Base-by-base conservation (phyloP, 352 stramenopile genomes). In the Globisporangium recalcitrans region DNA sequence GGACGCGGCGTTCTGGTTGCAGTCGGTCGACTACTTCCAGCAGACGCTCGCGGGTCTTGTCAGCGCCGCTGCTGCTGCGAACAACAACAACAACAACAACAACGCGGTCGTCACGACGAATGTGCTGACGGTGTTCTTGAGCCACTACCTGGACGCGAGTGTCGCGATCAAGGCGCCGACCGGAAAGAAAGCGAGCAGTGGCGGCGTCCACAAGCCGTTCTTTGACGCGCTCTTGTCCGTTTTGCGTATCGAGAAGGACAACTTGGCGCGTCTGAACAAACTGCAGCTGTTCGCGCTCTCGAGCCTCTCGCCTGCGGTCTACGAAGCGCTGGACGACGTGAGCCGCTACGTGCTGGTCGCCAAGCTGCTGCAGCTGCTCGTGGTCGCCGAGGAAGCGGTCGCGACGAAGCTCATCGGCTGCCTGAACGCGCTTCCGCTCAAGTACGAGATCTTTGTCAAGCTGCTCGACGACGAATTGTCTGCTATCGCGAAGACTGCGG, bases 11-110 rank as follows among this genome's bases (percentile, higher is more conserved):
- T 78, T 93, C 42, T 95, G 86, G 86, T 57, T 75, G 16, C 76
- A 87, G 71, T 85, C 84, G 29, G 66, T 79, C 3, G 67, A 84
- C 38, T 92, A 83, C 64, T 84, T 87, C 44, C 65, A 85, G 57
- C 75, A 88, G 40, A 69, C 76, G 5, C 54, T 88, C 13, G 36
- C 60, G 21, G 70, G 70, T 11, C 74, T 64, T n/a, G 59, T 56
- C 10, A 47, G 42, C 11, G 42, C n/a, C 13, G 61, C 48, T 19
- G 52, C 46, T 36, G 52, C 24, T 16, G 21, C 13, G 16, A 68
- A 22, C 13, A 66, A 19, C 8, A 46, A 29, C 4, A n/a, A n/a
- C n/a, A 55, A 21, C 11, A 68, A 22, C 13, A 66, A 19, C 8
- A 46, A 29, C 4, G 66, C 46, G 5, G 32, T 34, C 3, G 59